Evolutionary conservation across 2,329 filamentous ascomycete species (phyloP), one percentile per base, ranked within the genome.

Genomic region (Trichothecium sympodiale): DNA sequence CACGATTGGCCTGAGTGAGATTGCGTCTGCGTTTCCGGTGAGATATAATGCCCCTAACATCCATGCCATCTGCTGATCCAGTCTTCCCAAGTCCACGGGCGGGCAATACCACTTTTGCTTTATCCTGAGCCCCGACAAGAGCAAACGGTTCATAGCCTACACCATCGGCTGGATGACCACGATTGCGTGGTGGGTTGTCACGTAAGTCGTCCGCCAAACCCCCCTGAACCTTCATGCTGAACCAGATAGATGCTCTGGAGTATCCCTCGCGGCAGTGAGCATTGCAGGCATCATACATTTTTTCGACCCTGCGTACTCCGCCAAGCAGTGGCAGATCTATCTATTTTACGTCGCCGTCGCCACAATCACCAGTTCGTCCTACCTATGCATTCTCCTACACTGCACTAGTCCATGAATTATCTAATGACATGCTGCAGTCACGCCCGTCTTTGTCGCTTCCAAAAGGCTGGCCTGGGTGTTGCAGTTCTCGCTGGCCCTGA

Each of bases 71-170:
- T n/a, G n/a, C n/a, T n/a, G n/a, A n/a, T n/a, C n/a, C n/a, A n/a
- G n/a, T n/a, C n/a, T n/a, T n/a, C n/a, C 10, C 8, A 3, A 41
- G 40, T 4, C 41, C 39, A 17, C 23, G 14, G 20, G 27, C 41
- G 43, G 42, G 8, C 43, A 46, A 31, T 46, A 46, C 32, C 43
- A 46, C 17, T 46, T 46, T 17, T 43, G 40, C 3, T 44, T 38
- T 27, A 39, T 44, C 33, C 17, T 46, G 3, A 40, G 40, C 7
- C 36, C 36, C 13, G 28, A 46, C 14, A 44, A 46, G 27, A 34
- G 43, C 27, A 28, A 33, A 13, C 32, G 35, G 26, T 39, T 46
- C 14, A 40, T 40, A 8, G 41, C 42, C 8, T 46, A 41, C 26
- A 31, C 16, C 3, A 41, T 46, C 13, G 43, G 42, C 1, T 33